Base-by-base conservation (phyloP, 352 stramenopile species). In the Globisporangium lucens region DNA sequence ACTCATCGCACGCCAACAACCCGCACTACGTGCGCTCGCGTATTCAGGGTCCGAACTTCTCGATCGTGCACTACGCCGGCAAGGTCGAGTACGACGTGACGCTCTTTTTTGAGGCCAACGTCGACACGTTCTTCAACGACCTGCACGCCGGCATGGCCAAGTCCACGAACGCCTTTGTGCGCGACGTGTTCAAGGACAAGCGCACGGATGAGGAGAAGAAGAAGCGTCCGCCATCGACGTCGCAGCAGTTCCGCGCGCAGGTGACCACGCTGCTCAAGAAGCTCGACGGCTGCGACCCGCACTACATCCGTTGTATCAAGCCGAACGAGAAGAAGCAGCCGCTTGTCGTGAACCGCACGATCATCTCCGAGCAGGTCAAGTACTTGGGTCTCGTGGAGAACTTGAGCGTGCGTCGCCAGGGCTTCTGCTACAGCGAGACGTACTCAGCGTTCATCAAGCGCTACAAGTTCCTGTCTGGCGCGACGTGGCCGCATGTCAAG, bases 231-330 rank as follows among this genome's bases (percentile, higher is more conserved):
- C 86, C 90, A 55, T 93, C 84, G 67, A 95, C 80, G 15, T 95
- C 84, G 70, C 80, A 91, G 74, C 87, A 94, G 73, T 94, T 95
- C 77, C 84, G 85, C 47, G 75, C 71, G 27, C 89, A 97, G 53
- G 89, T 95, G 55, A 70, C 79, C 20, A 84, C 87, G 58, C 72
- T 98, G 57, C 76, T 98, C 4, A 87, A 85, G 69, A 89, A 91
- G 66, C 74, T 98, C 35, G 88, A 94, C 62, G 82, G 80, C 17
- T 97, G 91, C 70, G 89, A 95, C 69, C 91, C 90, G 29, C 86
- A 96, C 73, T 97, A 97, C 77, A 94, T 97, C 38, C 89, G 90
- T 55, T 97, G 89, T 69, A 96, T 97, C 68, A 97, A 97, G 70
- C 84, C 89, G 2, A 97, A 97, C 65, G 87, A 96, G 56, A 77